These are phyloP conservation scores for Venturia nashicola DNA, from an alignment of 2,329 filamentous ascomycete genomes.

Conservation along the genomic window DNA sequence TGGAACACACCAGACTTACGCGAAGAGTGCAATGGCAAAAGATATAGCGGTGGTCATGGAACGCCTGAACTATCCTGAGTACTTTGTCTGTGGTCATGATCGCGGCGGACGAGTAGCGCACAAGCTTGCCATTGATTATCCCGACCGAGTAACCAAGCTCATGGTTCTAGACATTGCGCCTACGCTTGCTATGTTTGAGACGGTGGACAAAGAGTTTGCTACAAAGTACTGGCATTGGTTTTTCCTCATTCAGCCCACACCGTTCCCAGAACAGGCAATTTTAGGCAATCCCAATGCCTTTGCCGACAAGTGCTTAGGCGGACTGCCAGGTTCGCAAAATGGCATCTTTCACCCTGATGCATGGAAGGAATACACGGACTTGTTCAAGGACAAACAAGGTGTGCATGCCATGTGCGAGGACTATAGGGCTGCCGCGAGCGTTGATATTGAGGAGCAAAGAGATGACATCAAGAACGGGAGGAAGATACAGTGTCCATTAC, in stretches of 20 bases:
- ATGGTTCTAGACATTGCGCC: constrained; percentile 43
- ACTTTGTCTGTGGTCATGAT: constrained; percentile 44
- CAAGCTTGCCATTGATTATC: constrained; percentile 38
- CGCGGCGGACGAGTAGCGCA: constrained; percentile 45
- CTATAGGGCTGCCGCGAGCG: constrained; percentile 39
- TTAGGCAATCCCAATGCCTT: constrained; percentile 26
- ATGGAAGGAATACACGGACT: constrained; percentile 30
- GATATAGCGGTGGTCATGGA: constrained; percentile 37
- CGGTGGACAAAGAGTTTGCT: constrained; percentile 31
- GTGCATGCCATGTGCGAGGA: constrained; percentile 43
- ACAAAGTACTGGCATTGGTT: constrained; percentile 48
- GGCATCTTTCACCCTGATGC: constrained; percentile 22
- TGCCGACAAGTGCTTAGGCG: constrained; percentile 26
- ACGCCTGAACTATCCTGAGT: constrained; percentile 26
- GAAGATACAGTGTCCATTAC: constrained; percentile 34
- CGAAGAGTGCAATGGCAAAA: constrained; percentile 37
- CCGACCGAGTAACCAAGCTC: constrained; percentile 27
- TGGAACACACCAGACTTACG: constrained; percentile 21
- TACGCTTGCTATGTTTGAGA: constrained; percentile 41
- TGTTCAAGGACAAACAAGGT: constrained; percentile 28
- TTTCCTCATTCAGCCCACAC: constrained; percentile 40
- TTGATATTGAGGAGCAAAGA: constrained; percentile 40
- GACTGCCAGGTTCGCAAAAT: constrained; percentile 22
- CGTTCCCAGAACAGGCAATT: constrained; percentile 40
- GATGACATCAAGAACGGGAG: constrained; percentile 31